Evolutionary conservation across 176 grass and related monocot genomes (phyloP), one percentile per base, ranked within the genome.

Genomic region (Coix lacrymajobi): DNA sequence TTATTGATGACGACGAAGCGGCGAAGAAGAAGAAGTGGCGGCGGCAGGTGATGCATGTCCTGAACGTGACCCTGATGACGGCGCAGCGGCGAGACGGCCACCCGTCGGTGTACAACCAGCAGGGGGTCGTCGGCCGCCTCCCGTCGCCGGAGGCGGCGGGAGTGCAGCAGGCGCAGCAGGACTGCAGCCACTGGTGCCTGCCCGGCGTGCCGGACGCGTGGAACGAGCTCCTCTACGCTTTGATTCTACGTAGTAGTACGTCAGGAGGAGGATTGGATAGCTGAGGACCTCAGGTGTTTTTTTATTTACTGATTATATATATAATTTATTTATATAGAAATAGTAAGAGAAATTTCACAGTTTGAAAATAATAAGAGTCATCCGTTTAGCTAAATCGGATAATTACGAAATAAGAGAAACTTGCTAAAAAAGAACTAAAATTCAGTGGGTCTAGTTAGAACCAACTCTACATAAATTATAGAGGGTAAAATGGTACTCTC

Each of bases 121-220:
- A n/a, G n/a, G n/a, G n/a, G n/a, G n/a, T n/a, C n/a, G 49, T 52
- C 49, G 75, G 87, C 33, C 60, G 25, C 13, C 25, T 62, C 25
- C 60, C 60, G 60, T 24, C 10, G 38, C 36, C 76, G 39, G n/a
- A 70, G 22, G 32, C 76, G 39, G n/a, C 75, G 22, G 32, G 15
- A 26, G 62, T 31, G 51, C 6, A 3, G 51, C 6, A 3, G 26
- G 67, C 44, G 60, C 8, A 4, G 40, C 24, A 79, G 62, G 63
- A 94, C 66, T 94, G 92, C 89, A 94, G 92, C 67, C 92, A 94
- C 62, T 91, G 92, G 89, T 94, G 92, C 86, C 84, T 91, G 36
- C 92, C 92, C 1, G 92, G 89, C 19, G 86, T 94, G 51, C 92
- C 89, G 13, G 92, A 94, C 57, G 71, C 76, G 3, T 94, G 92